A percentile compares a stretch with the other conserved stretches of the same genome.
Evolutionary conservation across 176 grass and related monocot genomes (phyloP).

Genomic region (Oryza punctata): DNA sequence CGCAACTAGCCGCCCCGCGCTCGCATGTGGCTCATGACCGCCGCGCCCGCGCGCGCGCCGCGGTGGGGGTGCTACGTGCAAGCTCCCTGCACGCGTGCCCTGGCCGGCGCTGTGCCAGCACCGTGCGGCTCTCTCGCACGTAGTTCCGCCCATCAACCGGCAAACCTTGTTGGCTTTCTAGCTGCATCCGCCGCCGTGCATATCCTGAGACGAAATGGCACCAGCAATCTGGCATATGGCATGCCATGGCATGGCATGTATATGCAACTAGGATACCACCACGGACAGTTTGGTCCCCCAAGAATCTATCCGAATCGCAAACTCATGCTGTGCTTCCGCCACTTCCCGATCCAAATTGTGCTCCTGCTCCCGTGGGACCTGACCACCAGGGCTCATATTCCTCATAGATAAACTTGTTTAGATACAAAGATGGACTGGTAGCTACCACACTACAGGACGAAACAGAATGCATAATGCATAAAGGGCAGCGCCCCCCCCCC

Average conservation of each 20-base stretch:
- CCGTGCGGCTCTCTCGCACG: constrained; percentile 7
- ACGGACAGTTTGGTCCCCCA: neutral
- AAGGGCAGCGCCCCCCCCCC: neutral
- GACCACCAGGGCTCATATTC: neutral
- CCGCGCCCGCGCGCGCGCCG: neutral
- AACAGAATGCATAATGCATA: constrained; percentile 6
- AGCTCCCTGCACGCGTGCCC: constrained; percentile 20
- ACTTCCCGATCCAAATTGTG: neutral
- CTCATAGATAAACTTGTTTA: neutral
- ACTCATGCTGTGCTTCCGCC: neutral
- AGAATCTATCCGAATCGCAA: constrained; percentile 47
- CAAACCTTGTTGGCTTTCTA: constrained; percentile 24
- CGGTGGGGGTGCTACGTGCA: neutral
- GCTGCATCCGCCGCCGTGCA: constrained; percentile 14
- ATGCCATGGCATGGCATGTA: neutral
- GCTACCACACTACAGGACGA: neutral
- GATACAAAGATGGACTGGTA: neutral
- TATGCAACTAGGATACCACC: constrained; percentile 36
- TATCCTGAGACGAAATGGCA: neutral
- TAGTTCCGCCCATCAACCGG: constrained; percentile 19
- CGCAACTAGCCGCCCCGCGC: neutral
- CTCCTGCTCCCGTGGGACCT: constrained; percentile 23
- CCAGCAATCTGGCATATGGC: neutral
- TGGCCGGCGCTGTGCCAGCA: constrained; percentile 10
- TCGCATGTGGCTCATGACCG: neutral